phyloP scores from a whole-genome alignment of 768 basidiomycete species.

The Punctularia strigosozonata region DNA sequence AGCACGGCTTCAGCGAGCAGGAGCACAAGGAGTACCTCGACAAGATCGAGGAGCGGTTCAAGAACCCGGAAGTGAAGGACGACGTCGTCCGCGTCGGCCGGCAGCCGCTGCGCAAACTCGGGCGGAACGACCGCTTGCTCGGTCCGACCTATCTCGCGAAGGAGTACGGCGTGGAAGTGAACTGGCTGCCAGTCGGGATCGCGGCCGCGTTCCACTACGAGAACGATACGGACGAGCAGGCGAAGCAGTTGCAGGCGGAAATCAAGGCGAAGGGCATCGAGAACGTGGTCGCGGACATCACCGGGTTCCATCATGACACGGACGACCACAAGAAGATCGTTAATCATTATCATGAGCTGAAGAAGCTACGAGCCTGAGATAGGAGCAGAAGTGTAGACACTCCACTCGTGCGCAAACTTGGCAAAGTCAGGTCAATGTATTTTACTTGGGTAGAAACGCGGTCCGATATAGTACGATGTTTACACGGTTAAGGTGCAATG shows the following conservation, averaged over 20 bases:
- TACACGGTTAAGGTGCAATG: too few species aligned
- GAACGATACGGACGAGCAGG: conserved; percentile 21
- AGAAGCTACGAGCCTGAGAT: too few species aligned
- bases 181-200: conserved; percentile 20
- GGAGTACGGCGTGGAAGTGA: conserved; percentile 18
- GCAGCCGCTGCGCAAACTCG: conserved; percentile 28
- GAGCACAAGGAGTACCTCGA: conserved; percentile 20
- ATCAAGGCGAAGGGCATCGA: conserved; percentile 17
- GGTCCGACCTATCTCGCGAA: conserved; percentile 24
- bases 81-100: conserved; percentile 24
- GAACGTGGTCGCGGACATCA: conserved; percentile 16
- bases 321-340: conserved; percentile 13
- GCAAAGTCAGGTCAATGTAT: too few species aligned
- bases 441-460: too few species aligned
- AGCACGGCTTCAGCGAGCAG: conserved; percentile 13
- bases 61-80: conserved; percentile 23
- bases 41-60: conserved; percentile 21
- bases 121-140: conserved; percentile 21
- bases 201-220: conserved; percentile 24
- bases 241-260: conserved; percentile 18
- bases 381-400: too few species aligned
- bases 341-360: conserved; percentile 11
- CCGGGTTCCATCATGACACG: conserved; percentile 14
- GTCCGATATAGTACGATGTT: too few species aligned
- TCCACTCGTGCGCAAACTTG: too few species aligned